Evolutionary conservation across 2,329 filamentous ascomycete genomes (phyloP), one percentile per base, ranked within the genome.

Genomic region (Teratosphaeria viscida): DNA sequence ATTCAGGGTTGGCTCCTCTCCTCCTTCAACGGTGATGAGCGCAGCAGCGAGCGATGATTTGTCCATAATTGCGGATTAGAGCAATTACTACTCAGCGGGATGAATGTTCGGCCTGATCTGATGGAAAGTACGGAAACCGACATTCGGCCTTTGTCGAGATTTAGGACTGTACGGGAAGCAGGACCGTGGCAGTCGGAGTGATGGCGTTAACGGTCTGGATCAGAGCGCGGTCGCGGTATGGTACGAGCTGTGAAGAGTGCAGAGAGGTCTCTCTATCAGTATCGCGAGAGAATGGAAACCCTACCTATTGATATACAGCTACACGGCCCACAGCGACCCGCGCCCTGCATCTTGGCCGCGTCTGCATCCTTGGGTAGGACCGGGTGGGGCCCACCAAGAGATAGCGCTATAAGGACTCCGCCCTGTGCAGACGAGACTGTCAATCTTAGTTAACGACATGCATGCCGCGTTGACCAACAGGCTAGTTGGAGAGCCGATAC

Each of bases 31-130:
- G 59, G 67, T 49, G 8, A 23, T n/a, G 43, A 49, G 43, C 19
- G 43, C 62, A 59, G 72, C 64, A 62, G 66, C 66, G 62, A 75
- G 67, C 43, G 19, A 49, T 52, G 70, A 69, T 63, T 75, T 73
- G 69, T 74, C 76, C 77, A 78, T 79, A 75, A 73, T 77, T 78
- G 73, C 68, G 68, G 66, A 72, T 64, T 71, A 73, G 70, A 14
- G 57, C 57, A 56, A 57, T 55, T 56, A 54, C 34, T 54, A 60
- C 66, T 72, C 54, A 71, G 66, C 70, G 78, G 76, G 69, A 76
- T 72, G 65, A 77, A 77, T 59, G 77, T 75, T 68, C 77, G 74
- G 67, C 77, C 77, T 73, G 74, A 68, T 60, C 66, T 76, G 72
- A 71, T 72, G 68, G 76, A 77, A 68, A 68, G 73, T 65, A 67